phyloP scores from a whole-genome alignment of 1,284 basidiomycete genomes.

The Apiotrichum siamense region DNA sequence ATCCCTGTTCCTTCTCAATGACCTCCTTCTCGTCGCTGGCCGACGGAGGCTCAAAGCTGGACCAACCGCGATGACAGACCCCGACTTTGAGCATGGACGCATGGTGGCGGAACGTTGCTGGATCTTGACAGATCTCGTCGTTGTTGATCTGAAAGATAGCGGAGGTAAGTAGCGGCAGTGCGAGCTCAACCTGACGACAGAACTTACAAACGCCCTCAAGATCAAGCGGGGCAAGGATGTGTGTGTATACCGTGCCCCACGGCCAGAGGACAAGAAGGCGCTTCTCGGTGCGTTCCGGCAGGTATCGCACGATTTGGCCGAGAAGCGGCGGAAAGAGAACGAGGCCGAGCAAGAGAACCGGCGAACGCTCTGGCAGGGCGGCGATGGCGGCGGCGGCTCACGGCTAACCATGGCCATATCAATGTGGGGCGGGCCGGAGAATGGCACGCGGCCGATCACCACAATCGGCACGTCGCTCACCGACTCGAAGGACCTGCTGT shows the following conservation, averaged over 20 bases:
- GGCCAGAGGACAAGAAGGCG: slow-evolving; percentile 73
- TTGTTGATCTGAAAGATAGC: slow-evolving; percentile 92
- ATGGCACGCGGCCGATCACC: slow-evolving; percentile 58
- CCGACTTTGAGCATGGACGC: slow-evolving; percentile 55
- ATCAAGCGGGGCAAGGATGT: slow-evolving; percentile 88
- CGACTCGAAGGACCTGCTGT: slow-evolving; percentile 66
- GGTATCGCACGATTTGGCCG: slow-evolving; percentile 82
- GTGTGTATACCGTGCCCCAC: slow-evolving; percentile 83
- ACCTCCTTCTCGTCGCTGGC: slow-evolving; percentile 80
- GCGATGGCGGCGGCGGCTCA: slow-evolving; percentile 44
- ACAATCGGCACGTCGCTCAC: slow-evolving; percentile 56
- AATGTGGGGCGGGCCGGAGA: slow-evolving; percentile 1
- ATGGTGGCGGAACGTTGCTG: slow-evolving; percentile 91
- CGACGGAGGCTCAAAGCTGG: slow-evolving; percentile 43
- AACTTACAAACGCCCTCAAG: slow-evolving; percentile 92
- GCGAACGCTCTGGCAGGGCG: slow-evolving; percentile 66
- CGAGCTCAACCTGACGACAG: slow-evolving; percentile 49
- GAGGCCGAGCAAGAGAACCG: slow-evolving; percentile 84
- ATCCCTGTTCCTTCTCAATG: slow-evolving; percentile 85
- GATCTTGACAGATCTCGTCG: slow-evolving; percentile 83
- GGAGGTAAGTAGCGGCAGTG: slow-evolving; percentile 38
- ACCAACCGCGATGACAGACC: slow-evolving; percentile 18
- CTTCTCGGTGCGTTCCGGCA: slow-evolving; percentile 80
- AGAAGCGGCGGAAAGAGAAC: slow-evolving; percentile 81
- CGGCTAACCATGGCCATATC: slow-evolving; percentile 14